Percentiles rank a stretch among this genome's conserved stretches.
phyloP scores from a whole-genome alignment of 1,139 yeast genomes.

The Petasospora fabianii region DNA sequence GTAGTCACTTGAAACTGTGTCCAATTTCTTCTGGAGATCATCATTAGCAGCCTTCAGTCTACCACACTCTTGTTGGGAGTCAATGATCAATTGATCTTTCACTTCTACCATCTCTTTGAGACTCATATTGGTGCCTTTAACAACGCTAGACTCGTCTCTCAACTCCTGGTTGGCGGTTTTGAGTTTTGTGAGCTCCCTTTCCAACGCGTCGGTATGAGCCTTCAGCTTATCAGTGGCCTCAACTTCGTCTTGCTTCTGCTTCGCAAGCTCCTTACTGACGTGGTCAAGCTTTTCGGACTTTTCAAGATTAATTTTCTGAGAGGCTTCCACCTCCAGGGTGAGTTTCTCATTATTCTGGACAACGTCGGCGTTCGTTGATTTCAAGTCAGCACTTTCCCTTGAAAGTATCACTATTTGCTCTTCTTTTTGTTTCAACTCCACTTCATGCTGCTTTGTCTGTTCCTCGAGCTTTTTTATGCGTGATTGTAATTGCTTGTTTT shows the following conservation, averaged over 20 bases:
- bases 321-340: neutral
- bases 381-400: neutral
- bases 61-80: neutral
- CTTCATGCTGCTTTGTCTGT: neutral
- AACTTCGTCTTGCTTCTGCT: neutral
- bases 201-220: neutral
- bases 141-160: constrained; percentile 11
- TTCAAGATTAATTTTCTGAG: neutral
- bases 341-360: neutral
- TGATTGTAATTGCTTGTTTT: neutral
- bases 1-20: neutral
- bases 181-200: constrained; percentile 5
- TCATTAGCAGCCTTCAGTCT: neutral
- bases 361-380: neutral
- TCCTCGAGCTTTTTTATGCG: constrained; percentile 4
- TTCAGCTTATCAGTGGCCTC: neutral
- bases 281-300: neutral
- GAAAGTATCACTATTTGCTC: too few relatives aligned
- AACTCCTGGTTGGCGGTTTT: constrained; percentile 8
- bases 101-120: constrained; percentile 12
- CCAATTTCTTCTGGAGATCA: constrained; percentile 4
- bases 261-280: neutral
- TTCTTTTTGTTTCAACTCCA: neutral
- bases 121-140: constrained; percentile 13
- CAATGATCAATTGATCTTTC: constrained; percentile 8